Percentiles rank a stretch among this genome's conserved stretches.
Conservation (phyloP, 805 yeast genomes). For the Wickerhamomyces canadensis region DNA sequence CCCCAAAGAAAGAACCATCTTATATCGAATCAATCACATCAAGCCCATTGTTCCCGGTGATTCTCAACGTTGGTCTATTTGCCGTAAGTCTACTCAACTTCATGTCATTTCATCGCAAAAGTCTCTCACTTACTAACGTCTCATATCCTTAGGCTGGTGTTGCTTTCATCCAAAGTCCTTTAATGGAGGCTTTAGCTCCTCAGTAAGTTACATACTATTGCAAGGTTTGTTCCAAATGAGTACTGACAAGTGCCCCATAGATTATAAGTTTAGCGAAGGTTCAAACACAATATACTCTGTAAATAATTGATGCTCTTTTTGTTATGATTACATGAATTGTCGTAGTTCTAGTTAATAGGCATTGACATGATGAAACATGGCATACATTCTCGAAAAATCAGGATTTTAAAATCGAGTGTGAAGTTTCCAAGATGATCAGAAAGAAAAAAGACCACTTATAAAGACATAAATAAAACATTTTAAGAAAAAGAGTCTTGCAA, state of each 20-base stretch:
- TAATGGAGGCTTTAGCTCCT: constrained; percentile 79
- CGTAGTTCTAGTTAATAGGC: no score
- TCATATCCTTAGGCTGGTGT: constrained; percentile 50
- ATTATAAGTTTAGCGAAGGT: not conserved
- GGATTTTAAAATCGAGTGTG: no score
- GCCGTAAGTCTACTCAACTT: constrained; percentile 27
- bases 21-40: constrained; percentile 47
- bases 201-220: constrained; percentile 34
- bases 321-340: no score
- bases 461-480: no score
- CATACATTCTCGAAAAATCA: no score
- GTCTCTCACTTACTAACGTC: constrained; percentile 4
- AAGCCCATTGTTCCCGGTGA: constrained; percentile 61
- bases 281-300: not conserved
- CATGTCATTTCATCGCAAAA: no score
- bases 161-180: constrained; percentile 68
- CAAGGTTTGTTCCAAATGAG: not conserved
- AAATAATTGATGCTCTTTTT: not conserved
- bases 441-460: no score
- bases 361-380: no score
- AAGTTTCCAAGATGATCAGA: no score
- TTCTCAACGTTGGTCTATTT: constrained; percentile 58
- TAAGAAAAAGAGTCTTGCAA: no score
- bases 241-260: not conserved
- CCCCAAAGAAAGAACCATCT: constrained; percentile 23